A percentile compares a stretch with the other conserved stretches of the same genome.
Evolutionary conservation across 176 grass and related monocot species (phyloP).

Genomic region (Saccharum officinarum): DNA sequence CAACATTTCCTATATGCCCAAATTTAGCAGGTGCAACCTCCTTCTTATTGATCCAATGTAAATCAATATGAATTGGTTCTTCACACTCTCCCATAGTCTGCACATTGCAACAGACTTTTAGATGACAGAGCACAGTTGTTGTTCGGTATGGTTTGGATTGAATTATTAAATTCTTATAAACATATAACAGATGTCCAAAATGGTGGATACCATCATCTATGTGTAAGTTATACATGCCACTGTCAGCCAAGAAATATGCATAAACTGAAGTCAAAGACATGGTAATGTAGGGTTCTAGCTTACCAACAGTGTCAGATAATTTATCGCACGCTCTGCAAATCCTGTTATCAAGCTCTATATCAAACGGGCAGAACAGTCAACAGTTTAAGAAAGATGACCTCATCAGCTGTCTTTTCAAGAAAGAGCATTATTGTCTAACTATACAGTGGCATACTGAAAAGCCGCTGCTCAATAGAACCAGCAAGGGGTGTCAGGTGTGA

Average conservation of each 20-base stretch:
- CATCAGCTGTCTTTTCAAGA: neutral
- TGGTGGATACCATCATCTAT: conserved; percentile 9
- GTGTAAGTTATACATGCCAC: neutral
- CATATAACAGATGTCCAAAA: neutral
- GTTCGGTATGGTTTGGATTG: neutral
- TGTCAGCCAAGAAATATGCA: conserved; percentile 4
- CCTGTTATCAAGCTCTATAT: neutral
- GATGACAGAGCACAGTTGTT: neutral
- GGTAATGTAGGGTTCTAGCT: neutral
- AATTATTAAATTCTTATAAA: neutral
- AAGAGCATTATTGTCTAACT: neutral
- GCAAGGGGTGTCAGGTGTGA: neutral
- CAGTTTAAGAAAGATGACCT: neutral
- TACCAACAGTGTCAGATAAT: conserved; percentile 12
- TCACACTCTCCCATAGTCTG: neutral
- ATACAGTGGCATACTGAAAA: neutral
- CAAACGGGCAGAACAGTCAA: neutral
- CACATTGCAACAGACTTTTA: neutral
- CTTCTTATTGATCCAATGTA: neutral
- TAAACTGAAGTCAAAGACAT: neutral
- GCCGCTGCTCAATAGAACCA: neutral
- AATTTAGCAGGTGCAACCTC: neutral
- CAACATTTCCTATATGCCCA: neutral
- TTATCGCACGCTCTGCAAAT: neutral
- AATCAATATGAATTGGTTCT: neutral